Percentiles rank a stretch among this genome's conserved stretches.
phyloP scores from a whole-genome alignment of 805 yeast species.

The Zygotorulaspora florentina region DNA sequence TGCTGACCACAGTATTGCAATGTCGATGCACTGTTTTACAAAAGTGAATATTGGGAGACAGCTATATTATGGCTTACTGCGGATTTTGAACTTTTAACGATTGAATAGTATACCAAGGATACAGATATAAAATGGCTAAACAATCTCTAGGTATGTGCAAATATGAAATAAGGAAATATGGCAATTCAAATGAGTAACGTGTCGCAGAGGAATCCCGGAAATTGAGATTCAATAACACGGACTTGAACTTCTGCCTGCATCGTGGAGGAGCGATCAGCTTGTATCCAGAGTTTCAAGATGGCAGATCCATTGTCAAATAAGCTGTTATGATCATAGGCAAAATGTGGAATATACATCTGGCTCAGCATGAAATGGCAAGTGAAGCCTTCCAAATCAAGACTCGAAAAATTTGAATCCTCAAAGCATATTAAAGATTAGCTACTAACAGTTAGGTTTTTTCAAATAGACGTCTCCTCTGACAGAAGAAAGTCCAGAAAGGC shows the following conservation, averaged over 20 bases:
- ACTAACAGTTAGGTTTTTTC: conserved; percentile 24
- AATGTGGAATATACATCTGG: too few relatives aligned
- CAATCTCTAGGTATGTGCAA: conserved; percentile 46
- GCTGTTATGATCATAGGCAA: too few relatives aligned
- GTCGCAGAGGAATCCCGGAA: too few relatives aligned
- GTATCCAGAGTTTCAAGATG: too few relatives aligned
- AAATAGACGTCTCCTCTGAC: conserved; percentile 93
- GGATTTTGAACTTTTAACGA: not conserved
- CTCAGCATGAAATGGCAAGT: too few relatives aligned
- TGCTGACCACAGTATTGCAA: conserved; percentile 1
- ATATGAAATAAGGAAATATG: not conserved
- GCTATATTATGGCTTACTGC: not conserved
- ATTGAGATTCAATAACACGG: too few relatives aligned
- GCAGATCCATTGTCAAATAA: too few relatives aligned
- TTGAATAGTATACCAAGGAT: conserved; percentile 16
- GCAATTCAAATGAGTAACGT: not conserved
- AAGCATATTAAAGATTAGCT: not conserved
- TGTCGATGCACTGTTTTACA: not conserved
- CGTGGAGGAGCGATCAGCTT: too few relatives aligned
- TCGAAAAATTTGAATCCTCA: too few relatives aligned
- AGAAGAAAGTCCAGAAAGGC: conserved; percentile 99
- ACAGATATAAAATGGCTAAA: conserved; percentile 40
- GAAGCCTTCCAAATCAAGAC: too few relatives aligned
- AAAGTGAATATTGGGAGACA: not conserved
- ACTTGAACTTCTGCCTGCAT: too few relatives aligned